A percentile compares a stretch with the other conserved stretches of the same genome.
These are phyloP conservation scores for Nyssa sinensis DNA, from an alignment of 148 eudicot genomes.

Conservation along the genomic window DNA sequence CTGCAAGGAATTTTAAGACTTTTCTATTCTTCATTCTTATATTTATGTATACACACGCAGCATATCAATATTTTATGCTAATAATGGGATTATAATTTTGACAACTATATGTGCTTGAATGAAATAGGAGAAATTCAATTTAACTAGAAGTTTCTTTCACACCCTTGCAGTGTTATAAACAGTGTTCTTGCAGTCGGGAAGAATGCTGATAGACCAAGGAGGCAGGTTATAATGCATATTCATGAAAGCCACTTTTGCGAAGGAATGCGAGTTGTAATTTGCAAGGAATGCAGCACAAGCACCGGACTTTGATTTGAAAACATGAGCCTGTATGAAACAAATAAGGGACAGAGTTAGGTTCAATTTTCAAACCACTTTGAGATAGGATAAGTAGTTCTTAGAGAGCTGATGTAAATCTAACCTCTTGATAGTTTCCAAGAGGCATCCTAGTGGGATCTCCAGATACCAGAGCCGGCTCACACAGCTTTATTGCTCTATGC, in stretches of 20 bases:
- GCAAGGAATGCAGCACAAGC: constrained; percentile 88
- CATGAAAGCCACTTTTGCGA: constrained; percentile 50
- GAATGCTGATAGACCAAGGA: constrained; percentile 93
- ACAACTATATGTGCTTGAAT: no score
- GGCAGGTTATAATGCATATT: constrained; percentile 57
- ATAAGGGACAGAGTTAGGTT: background rate
- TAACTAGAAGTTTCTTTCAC: constrained; percentile 15
- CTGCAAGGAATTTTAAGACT: background rate
- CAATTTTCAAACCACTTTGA: background rate
- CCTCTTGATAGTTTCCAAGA: constrained; percentile 72
- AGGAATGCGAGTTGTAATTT: constrained; percentile 49
- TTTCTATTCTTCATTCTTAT: background rate
- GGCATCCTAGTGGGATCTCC: constrained; percentile 44
- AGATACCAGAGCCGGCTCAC: constrained; percentile 73
- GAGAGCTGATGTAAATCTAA: constrained; percentile 21
- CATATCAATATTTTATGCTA: no score
- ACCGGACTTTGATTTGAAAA: constrained; percentile 53
- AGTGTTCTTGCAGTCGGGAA: constrained; percentile 81
- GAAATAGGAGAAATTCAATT: constrained; percentile 7
- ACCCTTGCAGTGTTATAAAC: constrained; percentile 83
- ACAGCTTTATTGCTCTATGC: constrained; percentile 76
- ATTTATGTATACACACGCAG: no score
- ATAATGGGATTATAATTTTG: background rate
- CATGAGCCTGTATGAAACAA: constrained; percentile 51
- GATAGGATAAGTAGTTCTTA: background rate